Base-by-base conservation (phyloP, 805 yeast species). In the Blastobotrys parvus region DNA sequence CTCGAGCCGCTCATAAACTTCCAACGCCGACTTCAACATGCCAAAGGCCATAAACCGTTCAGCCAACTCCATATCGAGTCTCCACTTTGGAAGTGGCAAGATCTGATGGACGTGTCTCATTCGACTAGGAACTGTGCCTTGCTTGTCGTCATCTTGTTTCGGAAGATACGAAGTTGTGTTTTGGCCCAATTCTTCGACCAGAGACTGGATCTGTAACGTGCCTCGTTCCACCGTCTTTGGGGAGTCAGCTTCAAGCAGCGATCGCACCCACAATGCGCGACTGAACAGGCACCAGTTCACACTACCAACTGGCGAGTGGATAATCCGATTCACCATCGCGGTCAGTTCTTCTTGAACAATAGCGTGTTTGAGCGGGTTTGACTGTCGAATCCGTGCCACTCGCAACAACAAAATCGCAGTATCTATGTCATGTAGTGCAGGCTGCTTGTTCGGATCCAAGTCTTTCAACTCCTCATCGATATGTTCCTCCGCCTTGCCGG, bases 141-240 rank as follows among this genome's bases (percentile, higher is more conserved):
- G 39, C 3, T 59, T 56, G 1, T 57, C 49, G 15, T 63, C 61
- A 1, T 53, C 56, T 10, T 55, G 49, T 18, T 46, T 43, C 25
- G 54, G 51, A 17, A 66, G 53, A 37, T 59, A 69, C 48, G 72
- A 84, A 64, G 69, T 75, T 51, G 78, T 71, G 6, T 80, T 65
- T 44, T 80, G 71, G 2, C 90, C 94, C 20, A 87, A 68, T 59
- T 89, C 96, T 57, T 88, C 95, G 21, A 89, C 92, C 35, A 92
- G 67, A 2, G 94, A 80, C 43, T 89, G 90, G 81, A 92, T 80
- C 63, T 92, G 98, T 41, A 92, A 68, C 3, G 89, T 79, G 40
- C 97, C 97, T 59, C 98, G 74, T 64, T 92, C 97, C 19, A 90
- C 81, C 1, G 97, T 90, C 58, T 83, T 80, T 1, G 94, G 78